Percentiles rank a stretch among this genome's conserved stretches.
phyloP scores from a whole-genome alignment of 441 rosid species.

The Populus trichocarpa region DNA sequence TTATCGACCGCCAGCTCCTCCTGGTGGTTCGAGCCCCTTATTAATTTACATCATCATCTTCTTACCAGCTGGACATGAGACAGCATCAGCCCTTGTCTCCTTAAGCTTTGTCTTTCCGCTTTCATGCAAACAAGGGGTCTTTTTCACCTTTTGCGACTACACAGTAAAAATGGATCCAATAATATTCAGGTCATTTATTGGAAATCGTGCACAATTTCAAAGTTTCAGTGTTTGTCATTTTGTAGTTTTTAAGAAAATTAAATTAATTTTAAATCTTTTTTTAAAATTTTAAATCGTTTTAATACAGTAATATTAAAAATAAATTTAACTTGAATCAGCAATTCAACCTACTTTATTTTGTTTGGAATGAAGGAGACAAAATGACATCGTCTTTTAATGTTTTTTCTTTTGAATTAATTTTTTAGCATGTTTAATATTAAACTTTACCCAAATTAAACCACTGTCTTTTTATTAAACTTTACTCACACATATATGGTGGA shows the following conservation, averaged over 20 bases:
- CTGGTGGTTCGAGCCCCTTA: constrained; percentile 8
- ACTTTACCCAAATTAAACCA: background rate
- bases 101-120: too few species aligned
- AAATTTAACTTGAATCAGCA: background rate
- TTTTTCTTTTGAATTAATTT: too few species aligned
- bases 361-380: background rate
- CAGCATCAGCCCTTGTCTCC: background rate
- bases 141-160: background rate
- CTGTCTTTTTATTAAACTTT: too few species aligned
- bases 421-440: too few species aligned
- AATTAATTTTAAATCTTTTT: too few species aligned
- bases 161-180: too few species aligned
- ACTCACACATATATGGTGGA: too few species aligned
- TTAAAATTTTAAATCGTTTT: too few species aligned
- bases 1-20: background rate
- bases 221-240: too few species aligned
- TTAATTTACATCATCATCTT: background rate
- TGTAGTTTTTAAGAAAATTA: too few species aligned
- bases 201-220: too few species aligned
- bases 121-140: background rate
- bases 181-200: background rate
- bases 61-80: background rate
- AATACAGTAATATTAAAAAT: too few species aligned
- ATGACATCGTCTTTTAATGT: background rate
- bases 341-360: background rate